Percentiles rank a stretch among this genome's conserved stretches.
Evolutionary conservation across 768 basidiomycete genomes (phyloP).

Genomic region (Artomyces pyxidatus): DNA sequence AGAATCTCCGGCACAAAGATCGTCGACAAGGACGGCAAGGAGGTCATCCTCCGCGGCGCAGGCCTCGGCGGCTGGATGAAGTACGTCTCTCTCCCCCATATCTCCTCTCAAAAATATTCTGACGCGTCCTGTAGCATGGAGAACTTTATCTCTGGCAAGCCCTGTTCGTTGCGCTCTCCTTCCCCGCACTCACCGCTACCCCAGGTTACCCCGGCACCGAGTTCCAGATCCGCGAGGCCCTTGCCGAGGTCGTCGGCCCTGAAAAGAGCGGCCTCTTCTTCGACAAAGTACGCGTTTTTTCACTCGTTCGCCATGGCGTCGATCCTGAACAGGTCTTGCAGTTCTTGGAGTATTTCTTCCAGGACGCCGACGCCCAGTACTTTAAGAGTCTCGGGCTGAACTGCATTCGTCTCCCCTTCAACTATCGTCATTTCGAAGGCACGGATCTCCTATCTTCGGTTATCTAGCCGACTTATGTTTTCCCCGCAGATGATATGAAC

Average conservation of each 20-base stretch:
- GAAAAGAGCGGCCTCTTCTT: slow-evolving; percentile 74
- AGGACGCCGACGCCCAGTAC: slow-evolving; percentile 64
- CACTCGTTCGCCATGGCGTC: background rate
- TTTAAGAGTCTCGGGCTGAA: slow-evolving; percentile 76
- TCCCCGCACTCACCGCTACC: background rate
- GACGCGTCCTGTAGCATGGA: slow-evolving; percentile 46
- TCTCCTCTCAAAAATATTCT: background rate
- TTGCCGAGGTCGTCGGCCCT: slow-evolving; percentile 57
- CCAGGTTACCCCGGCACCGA: slow-evolving; percentile 76
- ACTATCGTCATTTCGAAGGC: slow-evolving; percentile 69
- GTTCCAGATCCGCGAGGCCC: slow-evolving; percentile 63
- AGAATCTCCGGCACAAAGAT: slow-evolving; percentile 53
- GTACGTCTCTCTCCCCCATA: slow-evolving; percentile 35
- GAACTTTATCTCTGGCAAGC: slow-evolving; percentile 60
- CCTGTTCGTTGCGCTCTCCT: background rate
- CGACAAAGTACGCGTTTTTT: slow-evolving; percentile 51
- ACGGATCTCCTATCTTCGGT: background rate
- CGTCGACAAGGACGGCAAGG: slow-evolving; percentile 46
- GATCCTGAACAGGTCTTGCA: slow-evolving; percentile 19
- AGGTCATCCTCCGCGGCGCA: slow-evolving; percentile 60
- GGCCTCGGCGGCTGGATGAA: slow-evolving; percentile 86
- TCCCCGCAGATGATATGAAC: slow-evolving; percentile 60
- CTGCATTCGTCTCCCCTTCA: slow-evolving; percentile 69
- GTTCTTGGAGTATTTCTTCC: slow-evolving; percentile 83
- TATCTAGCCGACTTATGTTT: slow-evolving; percentile 11